A percentile compares a stretch with the other conserved stretches of the same genome.
phyloP scores from a whole-genome alignment of 225 moss, liverwort and hornwort species.

The Neckera pumila region DNA sequence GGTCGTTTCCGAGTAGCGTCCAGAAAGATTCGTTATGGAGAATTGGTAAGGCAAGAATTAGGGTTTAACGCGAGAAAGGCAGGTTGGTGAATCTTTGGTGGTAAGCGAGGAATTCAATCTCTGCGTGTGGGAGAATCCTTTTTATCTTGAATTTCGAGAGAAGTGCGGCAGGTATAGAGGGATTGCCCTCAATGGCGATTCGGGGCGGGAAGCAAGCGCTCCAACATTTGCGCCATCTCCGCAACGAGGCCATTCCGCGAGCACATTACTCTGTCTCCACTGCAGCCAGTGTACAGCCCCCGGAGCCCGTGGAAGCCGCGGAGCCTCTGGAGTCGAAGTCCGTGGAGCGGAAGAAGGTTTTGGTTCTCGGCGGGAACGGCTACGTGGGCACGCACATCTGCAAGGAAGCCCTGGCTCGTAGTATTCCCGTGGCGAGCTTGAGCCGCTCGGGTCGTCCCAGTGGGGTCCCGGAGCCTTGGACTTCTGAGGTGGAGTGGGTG shows the following conservation, averaged over 20 bases:
- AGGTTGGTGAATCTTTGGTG: not conserved
- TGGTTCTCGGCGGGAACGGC: constrained; percentile 45
- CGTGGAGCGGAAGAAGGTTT: constrained; percentile 20
- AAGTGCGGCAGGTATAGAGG: not conserved
- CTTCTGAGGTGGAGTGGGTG: constrained; percentile 21
- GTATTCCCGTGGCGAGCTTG: constrained; percentile 23
- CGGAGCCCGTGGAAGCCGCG: constrained; percentile 7
- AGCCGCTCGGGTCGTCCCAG: constrained; percentile 38
- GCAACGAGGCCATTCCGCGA: not conserved
- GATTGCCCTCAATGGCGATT: constrained; percentile 2
- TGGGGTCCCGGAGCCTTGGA: constrained; percentile 5
- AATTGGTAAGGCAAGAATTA: not conserved
- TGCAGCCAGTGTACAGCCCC: not conserved
- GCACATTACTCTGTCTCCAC: constrained; percentile 24
- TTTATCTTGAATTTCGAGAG: not conserved
- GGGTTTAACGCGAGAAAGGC: not conserved
- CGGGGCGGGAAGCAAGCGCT: constrained; percentile 15
- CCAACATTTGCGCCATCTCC: not conserved
- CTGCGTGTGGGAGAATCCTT: not conserved
- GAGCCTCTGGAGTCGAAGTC: constrained; percentile 20
- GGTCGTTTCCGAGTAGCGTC: not conserved
- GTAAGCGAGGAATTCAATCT: not conserved
- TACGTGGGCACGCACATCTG: constrained; percentile 45
- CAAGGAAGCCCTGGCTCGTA: constrained; percentile 27
- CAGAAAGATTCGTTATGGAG: not conserved